These are phyloP conservation scores for Cladosporium sp. DNA, from an alignment of 2,329 filamentous ascomycete species.

Conservation along the genomic window DNA sequence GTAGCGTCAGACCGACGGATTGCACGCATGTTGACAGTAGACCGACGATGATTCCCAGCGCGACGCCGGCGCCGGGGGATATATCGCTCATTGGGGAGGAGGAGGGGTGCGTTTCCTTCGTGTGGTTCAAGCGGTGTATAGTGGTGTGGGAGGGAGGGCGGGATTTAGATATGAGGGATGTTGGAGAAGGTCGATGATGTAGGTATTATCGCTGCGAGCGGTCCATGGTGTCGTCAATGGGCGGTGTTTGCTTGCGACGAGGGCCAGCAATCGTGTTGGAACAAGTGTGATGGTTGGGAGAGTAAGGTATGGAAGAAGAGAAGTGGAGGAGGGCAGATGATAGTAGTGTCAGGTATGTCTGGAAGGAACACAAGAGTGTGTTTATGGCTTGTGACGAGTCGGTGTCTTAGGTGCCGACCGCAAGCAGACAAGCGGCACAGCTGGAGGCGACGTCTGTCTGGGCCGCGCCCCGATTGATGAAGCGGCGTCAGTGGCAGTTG, in stretches of 20 bases:
- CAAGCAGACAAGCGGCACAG: neutral
- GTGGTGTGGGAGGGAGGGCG: neutral
- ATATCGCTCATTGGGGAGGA: slow-evolving; percentile 16
- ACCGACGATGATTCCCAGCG: slow-evolving; percentile 83
- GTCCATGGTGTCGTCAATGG: slow-evolving; percentile 8
- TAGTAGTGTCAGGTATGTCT: neutral
- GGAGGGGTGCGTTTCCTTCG: neutral
- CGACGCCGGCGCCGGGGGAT: slow-evolving; percentile 34
- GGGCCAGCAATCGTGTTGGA: slow-evolving; percentile 2
- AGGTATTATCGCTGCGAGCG: slow-evolving; percentile 4
- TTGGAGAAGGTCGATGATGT: neutral
- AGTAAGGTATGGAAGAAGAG: too few relatives aligned
- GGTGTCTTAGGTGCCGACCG: neutral
- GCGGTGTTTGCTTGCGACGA: neutral
- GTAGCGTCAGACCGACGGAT: slow-evolving; percentile 88
- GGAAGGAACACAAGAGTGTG: too few relatives aligned
- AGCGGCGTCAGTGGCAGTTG: neutral
- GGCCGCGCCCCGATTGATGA: neutral
- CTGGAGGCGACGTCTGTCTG: neutral
- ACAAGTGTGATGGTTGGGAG: too few relatives aligned
- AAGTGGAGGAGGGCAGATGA: neutral
- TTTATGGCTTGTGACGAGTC: neutral
- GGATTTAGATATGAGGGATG: neutral
- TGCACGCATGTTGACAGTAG: slow-evolving; percentile 91
- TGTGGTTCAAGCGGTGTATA: neutral